phyloP scores from a whole-genome alignment of 2,329 filamentous ascomycete genomes.

The Alternaria arborescens region DNA sequence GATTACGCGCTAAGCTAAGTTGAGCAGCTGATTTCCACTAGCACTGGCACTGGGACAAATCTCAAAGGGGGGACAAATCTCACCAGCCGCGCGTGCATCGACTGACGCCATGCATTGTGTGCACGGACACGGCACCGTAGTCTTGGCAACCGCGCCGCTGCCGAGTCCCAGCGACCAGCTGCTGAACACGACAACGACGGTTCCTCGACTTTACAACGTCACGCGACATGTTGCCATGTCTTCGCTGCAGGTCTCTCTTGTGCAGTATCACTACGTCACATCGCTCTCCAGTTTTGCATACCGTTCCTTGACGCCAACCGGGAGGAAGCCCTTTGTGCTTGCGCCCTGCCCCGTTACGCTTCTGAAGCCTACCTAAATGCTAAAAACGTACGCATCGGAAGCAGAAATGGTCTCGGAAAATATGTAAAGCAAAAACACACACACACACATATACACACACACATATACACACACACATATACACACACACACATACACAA shows the following conservation, averaged over 20 bases:
- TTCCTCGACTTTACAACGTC: slow-evolving; percentile 5
- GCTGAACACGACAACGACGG: slow-evolving; percentile 2
- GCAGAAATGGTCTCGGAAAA: slow-evolving; percentile 4
- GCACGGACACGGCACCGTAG: too few species aligned
- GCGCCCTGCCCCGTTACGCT: slow-evolving; percentile 1
- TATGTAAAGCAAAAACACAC: slow-evolving; percentile 1
- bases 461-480: too few species aligned
- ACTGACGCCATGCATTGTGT: too few species aligned
- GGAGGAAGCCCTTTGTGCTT: slow-evolving; percentile 4
- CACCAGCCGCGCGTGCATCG: too few species aligned
- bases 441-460: too few species aligned
- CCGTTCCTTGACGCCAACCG: slow-evolving; percentile 2
- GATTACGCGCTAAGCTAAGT: too few species aligned
- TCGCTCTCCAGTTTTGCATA: neutral
- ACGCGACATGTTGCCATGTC: slow-evolving; percentile 4
- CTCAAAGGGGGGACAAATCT: too few species aligned
- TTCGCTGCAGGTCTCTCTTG: slow-evolving; percentile 1
- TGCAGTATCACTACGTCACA: neutral
- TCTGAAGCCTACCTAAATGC: slow-evolving; percentile 1
- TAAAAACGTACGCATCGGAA: slow-evolving; percentile 6
- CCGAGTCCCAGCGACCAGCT: slow-evolving; percentile 8
- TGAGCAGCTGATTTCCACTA: too few species aligned
- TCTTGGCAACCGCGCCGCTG: slow-evolving; percentile 11
- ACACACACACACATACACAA: neutral
- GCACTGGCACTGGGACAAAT: too few species aligned